These are phyloP conservation scores for Komagataella pseudopastoris DNA, from an alignment of 805 yeast genomes.

Conservation along the genomic window DNA sequence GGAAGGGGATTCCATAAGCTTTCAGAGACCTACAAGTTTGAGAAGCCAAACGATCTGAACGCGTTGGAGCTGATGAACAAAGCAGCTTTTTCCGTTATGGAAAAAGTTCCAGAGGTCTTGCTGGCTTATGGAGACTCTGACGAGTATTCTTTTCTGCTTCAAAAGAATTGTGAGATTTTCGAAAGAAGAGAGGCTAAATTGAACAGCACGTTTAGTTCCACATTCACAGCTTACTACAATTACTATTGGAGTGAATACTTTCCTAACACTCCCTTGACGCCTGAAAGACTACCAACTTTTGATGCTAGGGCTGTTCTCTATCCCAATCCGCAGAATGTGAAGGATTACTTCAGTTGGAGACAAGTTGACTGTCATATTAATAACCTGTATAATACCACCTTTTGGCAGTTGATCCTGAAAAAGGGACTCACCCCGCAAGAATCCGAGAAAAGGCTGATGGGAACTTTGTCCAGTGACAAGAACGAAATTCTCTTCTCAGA, in stretches of 20 bases:
- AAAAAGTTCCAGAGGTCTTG: slow-evolving; percentile 54
- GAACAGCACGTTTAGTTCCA: slow-evolving; percentile 68
- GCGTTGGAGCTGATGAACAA: slow-evolving; percentile 75
- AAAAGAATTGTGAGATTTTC: slow-evolving; percentile 50
- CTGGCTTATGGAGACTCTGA: slow-evolving; percentile 93
- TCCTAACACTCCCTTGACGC: slow-evolving; percentile 30
- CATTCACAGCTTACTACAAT: slow-evolving; percentile 67
- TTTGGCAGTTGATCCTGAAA: slow-evolving; percentile 70
- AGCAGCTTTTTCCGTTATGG: slow-evolving; percentile 57
- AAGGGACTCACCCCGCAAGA: slow-evolving; percentile 65
- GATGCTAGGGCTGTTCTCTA: slow-evolving; percentile 86
- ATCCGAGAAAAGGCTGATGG: slow-evolving; percentile 65
- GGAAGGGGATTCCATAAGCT: slow-evolving; percentile 92
- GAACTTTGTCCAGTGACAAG: slow-evolving; percentile 74
- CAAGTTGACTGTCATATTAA: slow-evolving; percentile 96
- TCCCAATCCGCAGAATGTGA: slow-evolving; percentile 45
- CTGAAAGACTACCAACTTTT: slow-evolving; percentile 63
- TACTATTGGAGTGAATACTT: slow-evolving; percentile 52
- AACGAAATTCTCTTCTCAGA: slow-evolving; percentile 72
- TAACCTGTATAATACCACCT: slow-evolving; percentile 83
- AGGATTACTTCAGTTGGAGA: slow-evolving; percentile 89
- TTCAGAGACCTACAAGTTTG: slow-evolving; percentile 58
- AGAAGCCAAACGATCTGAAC: slow-evolving; percentile 73
- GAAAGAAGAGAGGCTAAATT: slow-evolving; percentile 78
- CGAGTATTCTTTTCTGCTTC: slow-evolving; percentile 76